These are phyloP conservation scores for Gaeumannomyces sp. DNA, from an alignment of 2,329 filamentous ascomycete genomes.

Conservation along the genomic window DNA sequence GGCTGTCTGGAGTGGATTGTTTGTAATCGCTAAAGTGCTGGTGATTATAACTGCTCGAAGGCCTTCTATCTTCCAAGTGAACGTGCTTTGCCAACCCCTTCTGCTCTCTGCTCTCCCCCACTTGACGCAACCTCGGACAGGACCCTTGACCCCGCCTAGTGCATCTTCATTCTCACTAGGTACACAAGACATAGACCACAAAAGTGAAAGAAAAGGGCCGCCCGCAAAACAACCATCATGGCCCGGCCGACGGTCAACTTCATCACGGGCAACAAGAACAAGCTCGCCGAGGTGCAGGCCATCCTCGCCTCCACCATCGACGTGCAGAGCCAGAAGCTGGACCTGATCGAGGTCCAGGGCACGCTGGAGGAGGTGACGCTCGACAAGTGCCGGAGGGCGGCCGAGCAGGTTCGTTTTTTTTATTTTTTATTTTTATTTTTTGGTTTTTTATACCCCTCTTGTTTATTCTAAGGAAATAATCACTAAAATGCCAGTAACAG, in stretches of 20 bases:
- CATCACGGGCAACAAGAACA: constrained; percentile 95
- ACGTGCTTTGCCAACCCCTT: not conserved
- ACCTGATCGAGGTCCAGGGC: constrained; percentile 87
- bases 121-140: too few species aligned
- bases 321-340: constrained; percentile 67
- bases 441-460: too few species aligned
- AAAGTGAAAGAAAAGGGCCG: not conserved
- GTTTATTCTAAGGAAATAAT: too few species aligned
- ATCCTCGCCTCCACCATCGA: constrained; percentile 73
- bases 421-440: constrained; percentile 10
- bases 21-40: not conserved
- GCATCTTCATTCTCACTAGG: too few species aligned
- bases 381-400: constrained; percentile 81
- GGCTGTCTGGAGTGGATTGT: not conserved
- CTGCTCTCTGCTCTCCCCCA: too few species aligned
- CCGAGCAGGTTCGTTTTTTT: constrained; percentile 58
- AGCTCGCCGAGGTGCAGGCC: constrained; percentile 80
- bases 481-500: too few species aligned
- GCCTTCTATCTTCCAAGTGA: too few species aligned
- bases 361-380: constrained; percentile 84
- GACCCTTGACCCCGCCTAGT: not conserved
- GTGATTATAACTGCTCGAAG: not conserved
- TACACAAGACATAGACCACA: too few species aligned
- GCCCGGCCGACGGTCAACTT: constrained; percentile 59
- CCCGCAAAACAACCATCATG: not conserved